Base-by-base conservation (phyloP, 164 flowering plant species). In the Kingdonia uniflora region DNA sequence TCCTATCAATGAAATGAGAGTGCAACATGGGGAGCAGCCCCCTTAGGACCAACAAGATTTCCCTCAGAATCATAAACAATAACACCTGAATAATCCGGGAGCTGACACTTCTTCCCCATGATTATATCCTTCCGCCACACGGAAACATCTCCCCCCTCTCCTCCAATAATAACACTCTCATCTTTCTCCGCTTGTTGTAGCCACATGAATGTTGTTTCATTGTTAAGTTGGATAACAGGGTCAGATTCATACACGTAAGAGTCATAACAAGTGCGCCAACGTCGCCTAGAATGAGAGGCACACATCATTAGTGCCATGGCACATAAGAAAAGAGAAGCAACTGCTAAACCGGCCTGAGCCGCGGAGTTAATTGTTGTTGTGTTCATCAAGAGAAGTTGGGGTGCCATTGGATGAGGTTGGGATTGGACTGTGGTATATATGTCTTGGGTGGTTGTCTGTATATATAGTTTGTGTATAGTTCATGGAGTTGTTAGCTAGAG, bases 31-130 rank as follows among this genome's bases (percentile, higher is more conserved):
- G 71, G 14, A 14, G 72, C 46, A 38, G 61, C 47, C 54, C 61
- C 75, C 11, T 68, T 60, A 0, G 76, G 71, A 20, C 77, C 2
- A 39, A 80, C 69, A 1, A 79, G 52, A 26, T 78, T 75, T 23
- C 95, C 97, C 3, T 74, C 68, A 1, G 82, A 52, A 44, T 90
- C 87, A 51, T 90, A 90, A 1, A 79, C 62, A 13, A 90, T 86
- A 60, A 84, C 71, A 0, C 97, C 94, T 0, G 97, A 90, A 50
- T 75, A 90, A 54, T 81, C 94, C 0, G 95, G 97, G 6, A 84
- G 73, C 75, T 77, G 79, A 51, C 94, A 90, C 60, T 86, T 86
- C 14, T 75, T 90, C 6, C 97, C 97, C 97, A 84, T 84, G 51
- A 90, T 72, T 52, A 90, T 87, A 57, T 82, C 79, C 85, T 78